Evolutionary conservation across 805 yeast species (phyloP), one percentile per base, ranked within the genome.

Genomic region (Teunomyces lycoperdinae): DNA sequence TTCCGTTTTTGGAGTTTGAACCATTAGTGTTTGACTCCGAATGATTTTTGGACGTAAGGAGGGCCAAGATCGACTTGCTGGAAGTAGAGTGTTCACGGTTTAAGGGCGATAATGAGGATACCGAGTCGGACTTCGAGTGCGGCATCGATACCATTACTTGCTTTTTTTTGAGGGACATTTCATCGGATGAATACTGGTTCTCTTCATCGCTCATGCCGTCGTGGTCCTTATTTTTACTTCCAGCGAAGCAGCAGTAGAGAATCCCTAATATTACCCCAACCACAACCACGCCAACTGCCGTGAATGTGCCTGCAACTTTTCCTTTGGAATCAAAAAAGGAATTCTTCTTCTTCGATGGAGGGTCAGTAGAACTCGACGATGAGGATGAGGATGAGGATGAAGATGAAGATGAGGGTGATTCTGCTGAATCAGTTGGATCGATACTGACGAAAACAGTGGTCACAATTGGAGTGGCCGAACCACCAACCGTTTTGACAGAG

Each of bases 221-320:
- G 36, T 56, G 47, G 43, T 51, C 46, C 28, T 46, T 44, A 3
- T 47, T 50, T 16, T 47, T 47, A 34, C 42, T 50, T 9, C 58
- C 61, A 16, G 55, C 60, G 28, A 49, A 61, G 51, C 61, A 55
- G 68, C 57, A 76, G 50, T 51, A 77, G 9, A 79, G 35, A 2
- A 84, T 50, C 0, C 73, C 67, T 0, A 67, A 55, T 1, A 84
- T 43, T 0, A 83, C 42, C 1, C 74, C 74, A 0, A 80, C 56
- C 0, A 68, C 78, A 0, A 84, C 83, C 1, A 89, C 56, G 1
- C 91, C 96, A 13, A 89, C 94, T 0, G 80, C 90, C 2, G 86
- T 81, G 66, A 89, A 89, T 0, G 89, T 86, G 3, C 95, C 96
- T 0, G 91, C 95, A 1, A 89, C 94, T 60, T 85, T 86, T 0